A percentile compares a stretch with the other conserved stretches of the same genome.
phyloP scores from a whole-genome alignment of 257 asterid species.

The Solanum paucissectum region DNA sequence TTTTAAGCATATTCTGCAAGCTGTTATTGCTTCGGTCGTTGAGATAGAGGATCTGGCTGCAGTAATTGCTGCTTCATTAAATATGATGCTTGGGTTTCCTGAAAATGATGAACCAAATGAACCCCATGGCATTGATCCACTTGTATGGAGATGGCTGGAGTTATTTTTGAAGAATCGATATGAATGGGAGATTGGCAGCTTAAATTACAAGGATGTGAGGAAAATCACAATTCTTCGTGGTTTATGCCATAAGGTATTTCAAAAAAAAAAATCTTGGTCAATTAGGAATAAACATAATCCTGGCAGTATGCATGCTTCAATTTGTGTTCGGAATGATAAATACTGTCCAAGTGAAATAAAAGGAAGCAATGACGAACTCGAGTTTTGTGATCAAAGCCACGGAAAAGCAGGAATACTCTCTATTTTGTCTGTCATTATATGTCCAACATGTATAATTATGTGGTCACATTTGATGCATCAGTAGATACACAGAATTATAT shows the following conservation, averaged over 20 bases:
- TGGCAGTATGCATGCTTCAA: neutral
- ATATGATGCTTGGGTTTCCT: constrained; percentile 85
- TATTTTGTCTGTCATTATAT: neutral
- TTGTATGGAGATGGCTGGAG: constrained; percentile 86
- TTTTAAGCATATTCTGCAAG: constrained; percentile 85
- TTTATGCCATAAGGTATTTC: constrained; percentile 81
- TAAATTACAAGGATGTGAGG: constrained; percentile 68
- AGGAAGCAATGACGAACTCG: neutral
- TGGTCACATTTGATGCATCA: neutral
- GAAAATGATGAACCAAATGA: constrained; percentile 36
- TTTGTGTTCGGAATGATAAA: neutral
- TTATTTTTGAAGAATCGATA: constrained; percentile 73
- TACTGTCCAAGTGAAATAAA: neutral
- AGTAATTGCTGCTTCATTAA: constrained; percentile 66
- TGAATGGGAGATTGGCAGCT: constrained; percentile 58
- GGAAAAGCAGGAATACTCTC: neutral
- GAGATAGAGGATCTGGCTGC: constrained; percentile 63
- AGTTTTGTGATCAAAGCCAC: neutral
- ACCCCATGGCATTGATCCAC: constrained; percentile 39
- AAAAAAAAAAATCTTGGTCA: neutral
- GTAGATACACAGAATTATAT: neutral
- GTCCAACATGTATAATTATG: neutral
- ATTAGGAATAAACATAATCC: neutral
- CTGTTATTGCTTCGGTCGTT: constrained; percentile 64
- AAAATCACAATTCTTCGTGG: constrained; percentile 83